These are phyloP conservation scores for Sphaceloma murrayae DNA, from an alignment of 2,329 filamentous ascomycete species.

Conservation along the genomic window DNA sequence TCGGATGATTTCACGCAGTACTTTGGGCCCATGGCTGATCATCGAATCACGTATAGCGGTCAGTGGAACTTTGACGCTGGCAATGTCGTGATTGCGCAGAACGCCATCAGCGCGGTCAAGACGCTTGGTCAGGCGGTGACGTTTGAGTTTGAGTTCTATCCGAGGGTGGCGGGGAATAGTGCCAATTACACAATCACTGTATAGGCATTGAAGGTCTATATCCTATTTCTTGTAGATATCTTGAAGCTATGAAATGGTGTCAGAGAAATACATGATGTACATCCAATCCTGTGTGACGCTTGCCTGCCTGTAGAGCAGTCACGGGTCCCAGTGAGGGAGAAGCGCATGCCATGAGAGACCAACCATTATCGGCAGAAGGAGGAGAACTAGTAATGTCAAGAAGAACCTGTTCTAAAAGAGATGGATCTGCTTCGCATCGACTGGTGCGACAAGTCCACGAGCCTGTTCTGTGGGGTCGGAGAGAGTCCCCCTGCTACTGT, in stretches of 20 bases:
- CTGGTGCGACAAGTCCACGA: too few species aligned
- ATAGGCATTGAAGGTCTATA: constrained; percentile 16
- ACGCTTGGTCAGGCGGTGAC: constrained; percentile 36
- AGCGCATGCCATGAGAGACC: too few species aligned
- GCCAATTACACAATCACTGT: constrained; percentile 42
- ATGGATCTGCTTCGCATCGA: too few species aligned
- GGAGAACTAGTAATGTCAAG: too few species aligned
- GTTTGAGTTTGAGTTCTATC: constrained; percentile 49
- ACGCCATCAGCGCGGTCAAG: constrained; percentile 40
- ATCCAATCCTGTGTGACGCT: neutral
- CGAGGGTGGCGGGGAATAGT: constrained; percentile 40
- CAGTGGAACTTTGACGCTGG: constrained; percentile 45
- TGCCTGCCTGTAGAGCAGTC: neutral
- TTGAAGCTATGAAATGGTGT: neutral
- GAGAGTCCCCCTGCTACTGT: too few species aligned
- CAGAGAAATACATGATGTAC: too few species aligned
- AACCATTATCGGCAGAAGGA: too few species aligned
- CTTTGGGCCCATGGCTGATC: constrained; percentile 44
- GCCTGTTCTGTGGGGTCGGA: too few species aligned
- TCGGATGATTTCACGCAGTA: constrained; percentile 50
- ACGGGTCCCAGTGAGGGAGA: too few species aligned
- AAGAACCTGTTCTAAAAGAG: too few species aligned
- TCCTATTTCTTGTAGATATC: neutral
- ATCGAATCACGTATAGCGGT: constrained; percentile 36
- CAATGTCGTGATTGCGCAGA: constrained; percentile 39